Evolutionary conservation across 352 stramenopile genomes (phyloP), one percentile per base, ranked within the genome.

Genomic region (Halophytophthora polymorphica): DNA sequence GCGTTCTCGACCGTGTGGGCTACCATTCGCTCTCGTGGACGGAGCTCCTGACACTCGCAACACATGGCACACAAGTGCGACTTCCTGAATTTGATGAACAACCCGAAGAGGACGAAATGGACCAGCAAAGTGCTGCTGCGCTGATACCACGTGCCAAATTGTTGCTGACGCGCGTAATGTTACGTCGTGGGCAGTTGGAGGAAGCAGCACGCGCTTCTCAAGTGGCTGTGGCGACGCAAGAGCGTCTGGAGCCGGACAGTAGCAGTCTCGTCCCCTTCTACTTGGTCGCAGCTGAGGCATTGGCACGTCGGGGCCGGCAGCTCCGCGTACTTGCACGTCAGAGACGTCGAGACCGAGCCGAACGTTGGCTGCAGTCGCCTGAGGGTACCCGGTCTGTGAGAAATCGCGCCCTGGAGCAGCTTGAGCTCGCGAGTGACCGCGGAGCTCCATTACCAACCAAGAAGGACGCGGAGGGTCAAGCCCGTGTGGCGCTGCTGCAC

Each of bases 281-380:
- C 53, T 61, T 91, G 13, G 56, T 73, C 14, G 50, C 82, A 0
- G 73, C 77, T 2, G 77, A 91, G 51, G 61, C 59, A 8, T 56
- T 86, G 35, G 64, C 66, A 2, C 61, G 85, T 25, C 73, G 71
- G 33, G 80, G 69, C 46, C 85, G 79, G 25, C 77, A 89, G 37
- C 46, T 75, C 25, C 46, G 59, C 2, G 58, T 73, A 7, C 40
- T 83, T 2, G 66, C 73, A 3, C 66, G 81, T 13, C 73, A 91
- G 34, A 41, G 52, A 3, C 73, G 69, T n/a, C 53, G 73, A 2
- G 66, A 80, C 13, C 52, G 58, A 13, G 67, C 68, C 6, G 71
- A 84, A 17, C 54, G 58, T 28, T 89, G 77, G 77, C 58, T 89
- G 2, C 55, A 73, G 18, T 72, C 73, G 0, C 54, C 51, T 1